These are phyloP conservation scores for Agrocybe chaxingu DNA, from an alignment of 768 basidiomycete genomes.

Conservation along the genomic window DNA sequence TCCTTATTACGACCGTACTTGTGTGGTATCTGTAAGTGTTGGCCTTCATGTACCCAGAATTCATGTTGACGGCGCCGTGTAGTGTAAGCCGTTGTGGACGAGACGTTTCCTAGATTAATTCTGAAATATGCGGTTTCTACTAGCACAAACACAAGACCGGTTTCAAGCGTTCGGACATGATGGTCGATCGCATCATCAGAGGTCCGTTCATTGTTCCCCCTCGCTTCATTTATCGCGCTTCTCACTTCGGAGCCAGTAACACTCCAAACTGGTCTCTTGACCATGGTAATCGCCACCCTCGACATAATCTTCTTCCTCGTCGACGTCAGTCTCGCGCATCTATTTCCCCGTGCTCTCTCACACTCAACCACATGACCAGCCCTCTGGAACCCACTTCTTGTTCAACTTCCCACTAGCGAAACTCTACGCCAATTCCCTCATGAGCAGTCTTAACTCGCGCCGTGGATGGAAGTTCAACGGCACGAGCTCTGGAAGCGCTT, in stretches of 20 bases:
- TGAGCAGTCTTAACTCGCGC: conserved; percentile 19
- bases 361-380: not conserved
- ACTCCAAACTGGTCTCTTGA: conserved; percentile 34
- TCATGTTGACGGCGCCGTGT: not conserved
- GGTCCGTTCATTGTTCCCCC: conserved; percentile 16
- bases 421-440: conserved; percentile 17
- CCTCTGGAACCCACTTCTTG: conserved; percentile 14
- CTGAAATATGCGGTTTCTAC: not conserved
- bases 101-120: not conserved
- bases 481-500: no score
- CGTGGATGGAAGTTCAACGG: conserved; percentile 5
- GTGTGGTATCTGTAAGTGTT: conserved; percentile 39
- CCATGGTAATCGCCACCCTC: conserved; percentile 28
- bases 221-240: not conserved
- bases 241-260: conserved; percentile 23
- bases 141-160: conserved; percentile 41
- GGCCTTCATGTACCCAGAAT: not conserved
- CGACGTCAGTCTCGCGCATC: conserved; percentile 14
- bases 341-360: no score
- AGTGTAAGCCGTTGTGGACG: conserved; percentile 5
- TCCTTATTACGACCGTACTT: conserved; percentile 39
- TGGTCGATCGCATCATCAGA: conserved; percentile 41
- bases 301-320: conserved; percentile 31
- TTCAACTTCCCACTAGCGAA: conserved; percentile 19
- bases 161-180: conserved; percentile 35